phyloP scores from a whole-genome alignment of 2,329 filamentous ascomycete species.

The Colletotrichum trifolii region DNA sequence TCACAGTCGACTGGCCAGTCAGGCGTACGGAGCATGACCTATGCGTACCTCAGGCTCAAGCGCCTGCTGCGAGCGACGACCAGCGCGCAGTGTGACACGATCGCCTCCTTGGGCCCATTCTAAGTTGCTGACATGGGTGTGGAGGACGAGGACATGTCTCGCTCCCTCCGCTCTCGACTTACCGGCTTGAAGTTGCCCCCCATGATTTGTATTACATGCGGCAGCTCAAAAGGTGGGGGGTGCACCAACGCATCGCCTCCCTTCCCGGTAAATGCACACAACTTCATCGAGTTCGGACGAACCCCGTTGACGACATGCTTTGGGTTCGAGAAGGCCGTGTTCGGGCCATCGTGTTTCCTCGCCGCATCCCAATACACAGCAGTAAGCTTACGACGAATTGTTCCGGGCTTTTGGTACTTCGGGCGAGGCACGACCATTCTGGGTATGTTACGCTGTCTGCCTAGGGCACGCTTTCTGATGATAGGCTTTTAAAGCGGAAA shows the following conservation, averaged over 20 bases:
- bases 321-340: constrained; percentile 7
- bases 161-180: neutral
- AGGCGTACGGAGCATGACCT: constrained; percentile 15
- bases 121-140: neutral
- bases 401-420: no score
- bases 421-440: no score
- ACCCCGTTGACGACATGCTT: constrained; percentile 28
- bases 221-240: constrained; percentile 25
- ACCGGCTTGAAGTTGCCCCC: neutral
- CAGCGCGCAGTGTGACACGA: neutral
- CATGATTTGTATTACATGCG: neutral
- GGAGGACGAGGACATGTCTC: constrained; percentile 1
- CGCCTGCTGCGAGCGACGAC: constrained; percentile 6
- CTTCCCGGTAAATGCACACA: constrained; percentile 14
- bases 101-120: neutral
- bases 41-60: neutral
- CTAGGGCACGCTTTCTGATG: no score
- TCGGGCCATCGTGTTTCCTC: constrained; percentile 9
- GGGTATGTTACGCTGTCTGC: no score
- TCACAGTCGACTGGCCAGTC: constrained; percentile 26
- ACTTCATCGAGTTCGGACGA: constrained; percentile 30
- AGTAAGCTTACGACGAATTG: neutral
- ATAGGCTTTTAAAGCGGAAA: no score
- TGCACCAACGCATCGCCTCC: constrained; percentile 10
- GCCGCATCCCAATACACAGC: neutral